Evolutionary conservation across 2,329 filamentous ascomycete genomes (phyloP), one percentile per base, ranked within the genome.

Genomic region (Juglanconis juglandina): DNA sequence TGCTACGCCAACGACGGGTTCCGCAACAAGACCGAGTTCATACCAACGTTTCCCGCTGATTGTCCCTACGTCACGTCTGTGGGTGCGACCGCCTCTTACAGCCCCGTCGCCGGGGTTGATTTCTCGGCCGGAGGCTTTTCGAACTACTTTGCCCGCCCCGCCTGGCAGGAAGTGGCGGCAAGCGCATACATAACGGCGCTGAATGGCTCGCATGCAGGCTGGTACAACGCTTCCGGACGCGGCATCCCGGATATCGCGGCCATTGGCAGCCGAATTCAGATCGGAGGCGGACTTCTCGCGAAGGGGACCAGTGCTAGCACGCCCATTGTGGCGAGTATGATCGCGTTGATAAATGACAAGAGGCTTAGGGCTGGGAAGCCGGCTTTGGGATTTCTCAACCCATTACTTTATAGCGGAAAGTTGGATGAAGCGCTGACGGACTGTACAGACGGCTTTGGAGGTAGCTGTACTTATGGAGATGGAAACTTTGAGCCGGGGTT

Each of bases 261-360:
- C 8, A 69, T 76, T 53, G 71, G 71, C 42, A 69, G 71, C 37
- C 70, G 68, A 7, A 59, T 68, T 3, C 58, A 46, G 9, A 65
- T 68, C 1, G 74, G 73, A 10, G 47, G 17, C 2, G 50, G 30
- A 11, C 24, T 14, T 11, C 24, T 51, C 5, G 13, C 69, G 75
- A 64, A 70, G 51, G 75, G 75, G 24, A 76, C 74, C 0, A 80
- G 77, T 59, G 87, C 87, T 0, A 81, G 87, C 2, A 75, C 84
- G 0, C 89, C 89, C 0, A 76, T 86, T 0, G 81, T 88, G 53
- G 86, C 87, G 0, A 81, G 80, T 13, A 79, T 91, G 63, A 75
- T 91, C 53, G 79, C 83, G 1, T 78, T 89, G 42, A 71, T 91
- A 54, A 91, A 91, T 68, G 84, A 87, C 61, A 81, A 83, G 30